phyloP scores from a whole-genome alignment of 192 early-diverging fungal species.

The Linnemannia schmuckeri region DNA sequence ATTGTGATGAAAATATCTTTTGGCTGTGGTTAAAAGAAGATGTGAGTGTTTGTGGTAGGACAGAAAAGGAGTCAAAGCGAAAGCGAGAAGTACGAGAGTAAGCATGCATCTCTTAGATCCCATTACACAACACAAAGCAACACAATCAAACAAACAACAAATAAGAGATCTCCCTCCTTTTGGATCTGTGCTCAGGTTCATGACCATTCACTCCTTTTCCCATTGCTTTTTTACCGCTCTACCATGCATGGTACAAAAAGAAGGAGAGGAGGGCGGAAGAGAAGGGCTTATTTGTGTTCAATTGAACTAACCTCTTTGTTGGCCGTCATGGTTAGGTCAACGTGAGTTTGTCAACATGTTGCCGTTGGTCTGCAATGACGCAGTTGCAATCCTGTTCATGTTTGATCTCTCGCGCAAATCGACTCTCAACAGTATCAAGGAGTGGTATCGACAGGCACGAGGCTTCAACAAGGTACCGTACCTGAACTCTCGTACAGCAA shows the following conservation, averaged over 20 bases:
- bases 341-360: constrained; percentile 98
- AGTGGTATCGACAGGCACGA: constrained; percentile 96
- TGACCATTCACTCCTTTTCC: not conserved
- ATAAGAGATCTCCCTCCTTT: not conserved
- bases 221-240: not conserved
- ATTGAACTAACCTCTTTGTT: not conserved
- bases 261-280: not conserved
- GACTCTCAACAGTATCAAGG: constrained; percentile 93
- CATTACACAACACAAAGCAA: not conserved
- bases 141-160: not conserved
- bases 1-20: not conserved
- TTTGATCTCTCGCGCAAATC: constrained; percentile 95
- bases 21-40: not conserved
- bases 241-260: not conserved
- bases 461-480: constrained; percentile 90
- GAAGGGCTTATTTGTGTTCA: constrained; percentile 4
- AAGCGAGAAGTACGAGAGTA: not conserved
- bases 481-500: not conserved
- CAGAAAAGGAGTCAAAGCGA: not conserved
- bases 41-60: not conserved
- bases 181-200: not conserved
- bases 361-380: constrained; percentile 96
- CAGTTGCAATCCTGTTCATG: constrained; percentile 95
- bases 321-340: constrained; percentile 71
- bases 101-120: not conserved